Percentiles rank a stretch among this genome's conserved stretches.
Conservation (phyloP, 2,329 filamentous ascomycete genomes). For the Paracoccidioides lutzii region DNA sequence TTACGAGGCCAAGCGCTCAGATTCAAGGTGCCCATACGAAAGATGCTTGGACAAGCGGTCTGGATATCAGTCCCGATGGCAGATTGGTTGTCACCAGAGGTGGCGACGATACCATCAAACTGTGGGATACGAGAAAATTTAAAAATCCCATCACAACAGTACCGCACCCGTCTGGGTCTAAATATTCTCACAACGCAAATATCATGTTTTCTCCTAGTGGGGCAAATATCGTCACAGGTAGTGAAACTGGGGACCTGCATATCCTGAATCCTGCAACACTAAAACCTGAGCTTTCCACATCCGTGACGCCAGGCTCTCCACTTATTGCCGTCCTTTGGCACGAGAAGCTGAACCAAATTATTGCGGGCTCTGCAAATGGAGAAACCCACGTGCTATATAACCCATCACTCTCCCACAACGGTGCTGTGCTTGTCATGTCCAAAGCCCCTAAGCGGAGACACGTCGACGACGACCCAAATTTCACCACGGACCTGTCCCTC, state of each 20-base stretch:
- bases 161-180: slow-evolving; percentile 67
- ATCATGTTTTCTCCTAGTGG: slow-evolving; percentile 81
- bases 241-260: slow-evolving; percentile 70
- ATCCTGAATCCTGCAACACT: slow-evolving; percentile 90
- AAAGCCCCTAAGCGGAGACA: slow-evolving; percentile 89
- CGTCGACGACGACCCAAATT: slow-evolving; percentile 78
- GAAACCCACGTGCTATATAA: slow-evolving; percentile 86
- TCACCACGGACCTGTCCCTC: slow-evolving; percentile 70
- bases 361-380: slow-evolving; percentile 83
- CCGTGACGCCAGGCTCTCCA: slow-evolving; percentile 72
- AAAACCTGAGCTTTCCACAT: slow-evolving; percentile 68
- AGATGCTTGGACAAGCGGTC: slow-evolving; percentile 79
- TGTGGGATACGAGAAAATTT: slow-evolving; percentile 96
- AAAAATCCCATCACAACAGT: slow-evolving; percentile 74
- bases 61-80: slow-evolving; percentile 84
- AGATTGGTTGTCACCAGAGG: slow-evolving; percentile 81
- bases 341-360: slow-evolving; percentile 84
- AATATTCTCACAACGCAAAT: slow-evolving; percentile 70
- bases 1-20: slow-evolving; percentile 67
- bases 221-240: slow-evolving; percentile 78
- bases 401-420: slow-evolving; percentile 65
- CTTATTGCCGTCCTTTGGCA: slow-evolving; percentile 86
- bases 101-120: slow-evolving; percentile 82
- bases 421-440: slow-evolving; percentile 80
- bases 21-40: slow-evolving; percentile 69